phyloP scores from a whole-genome alignment of 1,139 yeast genomes.

The Candida pseudoviswanathii region DNA sequence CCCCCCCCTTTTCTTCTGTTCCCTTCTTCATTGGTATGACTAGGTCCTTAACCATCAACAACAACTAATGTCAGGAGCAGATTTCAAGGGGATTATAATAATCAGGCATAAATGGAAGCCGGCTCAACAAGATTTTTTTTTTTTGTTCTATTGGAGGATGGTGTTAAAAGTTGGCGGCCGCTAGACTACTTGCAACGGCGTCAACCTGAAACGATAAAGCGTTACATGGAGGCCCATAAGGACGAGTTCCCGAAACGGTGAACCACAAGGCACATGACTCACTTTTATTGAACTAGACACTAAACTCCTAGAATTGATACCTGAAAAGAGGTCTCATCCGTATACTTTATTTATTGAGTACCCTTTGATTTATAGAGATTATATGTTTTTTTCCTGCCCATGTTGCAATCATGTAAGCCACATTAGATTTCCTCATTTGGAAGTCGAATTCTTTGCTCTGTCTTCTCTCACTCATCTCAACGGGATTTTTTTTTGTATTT shows the following conservation, averaged over 20 bases:
- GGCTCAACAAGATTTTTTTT: constrained; percentile 3
- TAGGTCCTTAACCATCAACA: background rate
- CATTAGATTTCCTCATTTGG: background rate
- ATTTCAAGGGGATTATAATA: constrained; percentile 3
- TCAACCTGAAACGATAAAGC: background rate
- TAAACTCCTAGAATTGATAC: no score
- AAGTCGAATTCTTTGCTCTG: background rate
- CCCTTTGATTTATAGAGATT: background rate
- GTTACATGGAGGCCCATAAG: background rate
- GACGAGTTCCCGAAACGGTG: background rate
- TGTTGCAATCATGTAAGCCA: background rate
- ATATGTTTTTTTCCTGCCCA: background rate
- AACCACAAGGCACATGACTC: no score
- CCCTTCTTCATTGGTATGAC: no score
- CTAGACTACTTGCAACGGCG: background rate
- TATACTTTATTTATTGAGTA: background rate
- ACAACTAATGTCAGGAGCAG: background rate
- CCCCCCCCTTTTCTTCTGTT: background rate
- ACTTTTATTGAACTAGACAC: no score
- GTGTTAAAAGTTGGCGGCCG: constrained; percentile 6
- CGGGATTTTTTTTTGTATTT: background rate
- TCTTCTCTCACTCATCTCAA: constrained; percentile 6
- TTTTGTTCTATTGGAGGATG: constrained; percentile 7
- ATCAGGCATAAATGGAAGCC: constrained; percentile 4
- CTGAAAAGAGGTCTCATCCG: background rate